Conservation (phyloP, 2,329 filamentous ascomycete genomes). For the Fusarium tupiense region DNA sequence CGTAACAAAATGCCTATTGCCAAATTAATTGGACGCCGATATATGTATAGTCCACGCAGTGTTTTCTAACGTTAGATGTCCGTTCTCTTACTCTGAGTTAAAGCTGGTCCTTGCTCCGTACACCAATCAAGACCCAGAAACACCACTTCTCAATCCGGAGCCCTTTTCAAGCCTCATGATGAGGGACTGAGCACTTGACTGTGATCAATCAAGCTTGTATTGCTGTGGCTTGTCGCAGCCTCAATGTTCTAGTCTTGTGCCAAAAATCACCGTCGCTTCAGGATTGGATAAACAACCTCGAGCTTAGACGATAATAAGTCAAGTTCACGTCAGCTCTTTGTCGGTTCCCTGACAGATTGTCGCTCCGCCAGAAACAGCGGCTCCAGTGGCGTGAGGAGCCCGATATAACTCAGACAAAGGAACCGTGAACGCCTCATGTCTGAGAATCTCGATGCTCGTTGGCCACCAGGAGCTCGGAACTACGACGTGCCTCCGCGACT, state of each 20-base stretch:
- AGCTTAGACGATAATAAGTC: slow-evolving; percentile 12
- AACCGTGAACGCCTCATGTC: slow-evolving; percentile 28
- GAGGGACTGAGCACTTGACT: slow-evolving; percentile 3
- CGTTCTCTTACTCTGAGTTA: not conserved
- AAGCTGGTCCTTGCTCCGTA: not conserved
- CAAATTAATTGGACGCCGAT: not conserved
- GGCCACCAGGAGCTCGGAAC: slow-evolving; percentile 21
- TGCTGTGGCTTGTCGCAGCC: slow-evolving; percentile 21
- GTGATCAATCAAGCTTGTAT: slow-evolving; percentile 8
- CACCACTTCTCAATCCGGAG: slow-evolving; percentile 5
- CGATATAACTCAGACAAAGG: slow-evolving; percentile 15
- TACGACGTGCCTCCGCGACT: slow-evolving; percentile 28
- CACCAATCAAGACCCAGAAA: not conserved
- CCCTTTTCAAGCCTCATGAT: slow-evolving; percentile 11
- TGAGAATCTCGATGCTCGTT: slow-evolving; percentile 28
- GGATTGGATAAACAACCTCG: slow-evolving; percentile 13
- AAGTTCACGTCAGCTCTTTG: slow-evolving; percentile 22
- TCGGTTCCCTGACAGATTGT: not conserved
- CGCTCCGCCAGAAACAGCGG: slow-evolving; percentile 21
- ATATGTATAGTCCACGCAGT: not conserved
- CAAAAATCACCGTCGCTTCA: slow-evolving; percentile 10
- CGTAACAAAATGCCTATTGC: not conserved
- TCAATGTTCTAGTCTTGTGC: slow-evolving; percentile 11
- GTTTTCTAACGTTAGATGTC: not conserved
- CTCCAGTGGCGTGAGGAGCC: slow-evolving; percentile 1